phyloP scores from a whole-genome alignment of 192 early-diverging fungal genomes.

The Mortierella antarctica region DNA sequence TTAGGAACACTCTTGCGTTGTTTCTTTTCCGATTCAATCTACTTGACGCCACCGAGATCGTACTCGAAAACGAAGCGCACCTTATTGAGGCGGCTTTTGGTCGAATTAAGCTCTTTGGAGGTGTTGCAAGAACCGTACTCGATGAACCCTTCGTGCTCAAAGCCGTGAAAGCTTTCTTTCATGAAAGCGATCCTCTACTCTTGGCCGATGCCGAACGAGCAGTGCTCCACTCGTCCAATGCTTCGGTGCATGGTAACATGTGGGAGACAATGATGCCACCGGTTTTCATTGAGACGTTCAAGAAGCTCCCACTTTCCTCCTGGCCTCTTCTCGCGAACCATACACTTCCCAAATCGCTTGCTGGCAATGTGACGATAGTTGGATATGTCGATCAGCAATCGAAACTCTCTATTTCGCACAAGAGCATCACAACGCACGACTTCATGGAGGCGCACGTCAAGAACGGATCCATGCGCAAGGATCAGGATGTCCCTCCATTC shows the following conservation, averaged over 20 bases:
- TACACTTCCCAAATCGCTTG: conserved; percentile 13
- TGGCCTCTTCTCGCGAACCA: conserved; percentile 26
- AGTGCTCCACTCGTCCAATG: conserved; percentile 13
- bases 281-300: conserved; percentile 32
- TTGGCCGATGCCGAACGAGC: conserved; percentile 19
- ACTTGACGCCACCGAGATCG: conserved; percentile 10
- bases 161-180: conserved; percentile 11
- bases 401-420: conserved; percentile 26
- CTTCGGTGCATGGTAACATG: conserved; percentile 27
- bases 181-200: conserved; percentile 25
- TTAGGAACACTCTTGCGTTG: conserved; percentile 7
- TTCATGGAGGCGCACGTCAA: conserved; percentile 32
- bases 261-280: conserved; percentile 36
- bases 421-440: conserved; percentile 15
- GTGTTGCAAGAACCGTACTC: conserved; percentile 16
- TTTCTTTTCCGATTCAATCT: conserved; percentile 28
- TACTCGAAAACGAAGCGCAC: conserved; percentile 21
- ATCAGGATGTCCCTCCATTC: conserved; percentile 29
- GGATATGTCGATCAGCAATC: conserved; percentile 17
- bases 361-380: conserved; percentile 25
- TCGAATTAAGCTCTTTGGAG: conserved; percentile 28
- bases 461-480: conserved; percentile 12
- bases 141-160: conserved; percentile 32
- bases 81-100: conserved; percentile 32
- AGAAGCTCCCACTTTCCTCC: conserved; percentile 17